phyloP scores from a whole-genome alignment of 1,284 basidiomycete species.

The Irpex rosettiformis region DNA sequence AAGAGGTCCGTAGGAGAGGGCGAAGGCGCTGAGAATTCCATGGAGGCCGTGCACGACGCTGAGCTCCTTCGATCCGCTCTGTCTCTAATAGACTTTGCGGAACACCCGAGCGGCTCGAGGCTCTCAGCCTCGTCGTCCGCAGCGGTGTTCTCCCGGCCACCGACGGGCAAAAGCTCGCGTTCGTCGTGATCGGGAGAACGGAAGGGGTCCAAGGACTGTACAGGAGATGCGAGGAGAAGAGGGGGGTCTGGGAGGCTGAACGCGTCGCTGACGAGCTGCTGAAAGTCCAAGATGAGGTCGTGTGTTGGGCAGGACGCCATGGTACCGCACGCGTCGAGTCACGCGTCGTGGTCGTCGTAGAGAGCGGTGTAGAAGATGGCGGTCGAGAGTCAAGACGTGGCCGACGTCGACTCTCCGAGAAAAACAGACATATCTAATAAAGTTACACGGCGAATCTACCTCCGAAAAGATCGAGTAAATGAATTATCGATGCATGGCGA shows the following conservation, averaged over 20 bases:
- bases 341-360: neutral
- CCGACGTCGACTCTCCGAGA: neutral
- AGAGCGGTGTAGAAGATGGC: neutral
- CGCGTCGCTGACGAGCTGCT: constrained; percentile 13
- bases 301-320: neutral
- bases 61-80: neutral
- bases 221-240: constrained; percentile 5
- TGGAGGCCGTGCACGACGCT: constrained; percentile 7
- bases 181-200: constrained; percentile 3
- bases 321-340: neutral
- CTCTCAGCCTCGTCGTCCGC: neutral
- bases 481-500: too few species aligned
- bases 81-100: neutral
- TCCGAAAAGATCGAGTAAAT: neutral
- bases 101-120: neutral
- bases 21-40: neutral
- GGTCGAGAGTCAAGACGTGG: neutral
- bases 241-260: constrained; percentile 3
- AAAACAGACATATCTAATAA: constrained; percentile 4
- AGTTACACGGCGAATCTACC: neutral
- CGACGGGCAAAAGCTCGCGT: constrained; percentile 3
- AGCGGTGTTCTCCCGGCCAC: neutral
- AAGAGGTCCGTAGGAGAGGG: constrained; percentile 2
- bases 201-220: neutral
- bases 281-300: constrained; percentile 10